Evolutionary conservation across 176 grass and related monocot species (phyloP), one percentile per base, ranked within the genome.

Genomic region (Eleusine indica): DNA sequence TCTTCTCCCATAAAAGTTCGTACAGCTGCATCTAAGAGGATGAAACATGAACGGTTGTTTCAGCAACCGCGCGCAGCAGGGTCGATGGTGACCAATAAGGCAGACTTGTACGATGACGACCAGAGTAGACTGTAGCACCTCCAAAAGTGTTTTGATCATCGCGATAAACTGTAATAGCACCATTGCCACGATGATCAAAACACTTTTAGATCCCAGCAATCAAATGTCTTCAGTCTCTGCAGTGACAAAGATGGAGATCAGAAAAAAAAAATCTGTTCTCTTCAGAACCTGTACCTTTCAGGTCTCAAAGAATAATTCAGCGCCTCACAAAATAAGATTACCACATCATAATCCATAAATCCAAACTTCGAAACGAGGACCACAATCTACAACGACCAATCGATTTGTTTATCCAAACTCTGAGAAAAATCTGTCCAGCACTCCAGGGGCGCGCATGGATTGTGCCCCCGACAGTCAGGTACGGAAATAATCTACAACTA

Each of bases 11-110:
- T 29, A 80, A 89, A 85, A 73, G 40, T 39, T 77, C 82, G 71
- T 85, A 81, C 87, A 81, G 22, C 29, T 66, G n/a, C 82, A 64
- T 70, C 82, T 70, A 29, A 40, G 65, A 61, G 51, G 17, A 51
- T 22, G 37, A 72, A 49, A 69, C 38, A 39, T 43, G 48, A 66
- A 71, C 9, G 29, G 15, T 72, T 82, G 66, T 54, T 80, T 86
- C 18, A 77, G 39, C 13, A 56, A 72, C 52, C 44, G 43, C 71
- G 12, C 19, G n/a, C n/a, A n/a, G n/a, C n/a, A n/a, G n/a, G n/a
- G n/a, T n/a, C n/a, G n/a, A n/a, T n/a, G n/a, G n/a, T n/a, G n/a
- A n/a, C n/a, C n/a, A n/a, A n/a, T n/a, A n/a, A n/a, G n/a, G n/a
- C 66, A 38, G 57, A 38, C 3, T 77, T n/a, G n/a, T n/a, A n/a